A percentile compares a stretch with the other conserved stretches of the same genome.
Evolutionary conservation across 345 rosid species (phyloP).

Genomic region (Pistacia vera): DNA sequence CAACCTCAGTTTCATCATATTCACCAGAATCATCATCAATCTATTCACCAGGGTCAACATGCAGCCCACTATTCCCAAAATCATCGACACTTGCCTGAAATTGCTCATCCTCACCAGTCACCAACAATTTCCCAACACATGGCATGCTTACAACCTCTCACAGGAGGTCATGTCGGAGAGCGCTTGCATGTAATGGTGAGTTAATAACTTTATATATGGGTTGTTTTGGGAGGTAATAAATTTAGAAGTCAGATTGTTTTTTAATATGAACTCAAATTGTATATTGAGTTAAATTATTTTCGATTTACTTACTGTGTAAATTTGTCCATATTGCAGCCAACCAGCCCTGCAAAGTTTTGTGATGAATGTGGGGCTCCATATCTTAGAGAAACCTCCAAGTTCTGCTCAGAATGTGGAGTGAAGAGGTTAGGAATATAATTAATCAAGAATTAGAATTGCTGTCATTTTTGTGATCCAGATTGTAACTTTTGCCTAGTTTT

Average conservation of each 20-base stretch:
- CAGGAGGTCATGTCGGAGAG: conserved; percentile 64
- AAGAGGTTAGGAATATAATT: conserved; percentile 77
- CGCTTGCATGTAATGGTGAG: conserved; percentile 75
- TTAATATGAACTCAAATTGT: not conserved
- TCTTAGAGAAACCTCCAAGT: conserved; percentile 84
- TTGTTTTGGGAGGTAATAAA: not conserved
- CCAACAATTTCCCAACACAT: conserved; percentile 78
- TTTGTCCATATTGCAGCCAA: conserved; percentile 43
- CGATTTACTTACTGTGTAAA: not conserved
- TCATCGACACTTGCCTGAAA: conserved; percentile 68
- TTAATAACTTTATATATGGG: not conserved
- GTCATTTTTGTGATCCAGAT: not conserved
- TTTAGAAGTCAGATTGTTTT: not conserved
- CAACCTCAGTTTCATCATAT: conserved; percentile 76
- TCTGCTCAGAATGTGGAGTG: conserved; percentile 90
- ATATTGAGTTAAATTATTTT: not conserved
- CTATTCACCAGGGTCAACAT: conserved; percentile 61
- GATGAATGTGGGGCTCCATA: conserved; percentile 90
- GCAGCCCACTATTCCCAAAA: conserved; percentile 63
- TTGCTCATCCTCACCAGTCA: conserved; percentile 70
- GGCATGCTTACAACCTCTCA: conserved; percentile 77
- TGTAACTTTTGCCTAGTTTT: not conserved
- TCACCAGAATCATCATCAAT: conserved; percentile 65
- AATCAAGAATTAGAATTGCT: not conserved
- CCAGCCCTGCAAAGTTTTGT: conserved; percentile 77